Conservation (phyloP, 2,329 filamentous ascomycete genomes). For the Claviceps sp. region DNA sequence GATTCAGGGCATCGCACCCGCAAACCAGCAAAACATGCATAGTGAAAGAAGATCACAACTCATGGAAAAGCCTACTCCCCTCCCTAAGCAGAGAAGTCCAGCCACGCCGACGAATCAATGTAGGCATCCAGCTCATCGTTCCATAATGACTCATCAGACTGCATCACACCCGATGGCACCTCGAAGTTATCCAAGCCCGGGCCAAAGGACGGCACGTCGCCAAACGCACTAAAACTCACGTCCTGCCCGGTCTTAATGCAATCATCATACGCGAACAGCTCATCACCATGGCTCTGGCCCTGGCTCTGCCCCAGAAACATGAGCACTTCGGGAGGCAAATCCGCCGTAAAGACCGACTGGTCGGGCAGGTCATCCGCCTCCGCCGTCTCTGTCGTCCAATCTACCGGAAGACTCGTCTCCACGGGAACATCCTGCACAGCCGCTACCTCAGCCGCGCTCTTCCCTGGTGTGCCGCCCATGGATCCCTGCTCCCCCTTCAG, state of each 20-base stretch:
- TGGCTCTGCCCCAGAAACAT: not conserved
- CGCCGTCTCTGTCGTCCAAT: not conserved
- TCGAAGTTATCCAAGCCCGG: not conserved
- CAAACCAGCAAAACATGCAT: no score
- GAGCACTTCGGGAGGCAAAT: not conserved
- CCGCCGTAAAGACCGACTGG: not conserved
- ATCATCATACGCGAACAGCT: not conserved
- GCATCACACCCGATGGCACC: not conserved
- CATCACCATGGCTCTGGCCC: not conserved
- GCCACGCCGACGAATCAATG: not conserved
- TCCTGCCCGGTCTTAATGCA: not conserved
- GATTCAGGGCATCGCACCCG: no score
- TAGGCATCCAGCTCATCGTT: not conserved
- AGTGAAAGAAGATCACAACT: not conserved
- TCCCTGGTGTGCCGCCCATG: not conserved
- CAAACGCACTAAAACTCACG: not conserved
- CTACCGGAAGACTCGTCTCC: not conserved
- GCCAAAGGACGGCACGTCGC: not conserved
- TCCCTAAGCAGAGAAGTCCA: not conserved
- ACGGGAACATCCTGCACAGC: not conserved
- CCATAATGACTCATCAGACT: not conserved
- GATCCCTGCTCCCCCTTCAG: not conserved
- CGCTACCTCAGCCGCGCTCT: not conserved
- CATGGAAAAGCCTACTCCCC: not conserved
- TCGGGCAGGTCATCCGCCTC: not conserved